Percentiles rank a stretch among this genome's conserved stretches.
phyloP scores from a whole-genome alignment of 1,284 basidiomycete species.

The Cutaneotrichosporon cyanovorans region DNA sequence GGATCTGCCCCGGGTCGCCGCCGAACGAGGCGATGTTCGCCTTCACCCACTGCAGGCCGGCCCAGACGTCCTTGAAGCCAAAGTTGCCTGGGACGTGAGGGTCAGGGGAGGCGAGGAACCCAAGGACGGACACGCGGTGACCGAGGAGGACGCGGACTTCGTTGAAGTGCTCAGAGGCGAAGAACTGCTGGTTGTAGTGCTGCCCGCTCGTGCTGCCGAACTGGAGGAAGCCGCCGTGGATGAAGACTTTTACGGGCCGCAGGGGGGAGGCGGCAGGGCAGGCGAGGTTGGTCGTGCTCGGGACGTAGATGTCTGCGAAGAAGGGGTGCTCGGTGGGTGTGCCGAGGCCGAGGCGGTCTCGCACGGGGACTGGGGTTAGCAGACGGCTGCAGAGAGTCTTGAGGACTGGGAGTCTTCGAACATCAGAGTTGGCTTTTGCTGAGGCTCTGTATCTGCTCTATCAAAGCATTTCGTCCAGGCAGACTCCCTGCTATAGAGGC shows the following conservation, averaged over 20 bases:
- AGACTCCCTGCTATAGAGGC: neutral
- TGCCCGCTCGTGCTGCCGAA: conserved; percentile 59
- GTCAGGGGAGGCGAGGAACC: conserved; percentile 59
- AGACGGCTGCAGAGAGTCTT: neutral
- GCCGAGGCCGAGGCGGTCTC: conserved; percentile 50
- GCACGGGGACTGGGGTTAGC: conserved; percentile 14
- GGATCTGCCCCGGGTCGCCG: conserved; percentile 51
- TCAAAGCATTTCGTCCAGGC: no score
- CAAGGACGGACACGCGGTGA: conserved; percentile 54
- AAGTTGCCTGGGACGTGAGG: conserved; percentile 56
- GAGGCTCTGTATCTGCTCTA: no score
- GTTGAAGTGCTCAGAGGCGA: conserved; percentile 55
- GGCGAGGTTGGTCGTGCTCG: conserved; percentile 46
- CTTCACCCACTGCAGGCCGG: conserved; percentile 56
- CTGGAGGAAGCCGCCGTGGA: conserved; percentile 73
- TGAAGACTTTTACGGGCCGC: conserved; percentile 63
- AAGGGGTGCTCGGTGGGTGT: conserved; percentile 66
- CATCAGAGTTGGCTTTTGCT: no score
- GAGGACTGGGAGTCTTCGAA: no score
- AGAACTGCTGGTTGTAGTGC: conserved; percentile 56
- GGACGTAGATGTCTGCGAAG: conserved; percentile 62
- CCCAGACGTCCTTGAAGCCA: conserved; percentile 74
- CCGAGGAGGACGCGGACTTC: conserved; percentile 56
- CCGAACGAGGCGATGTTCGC: conserved; percentile 57
- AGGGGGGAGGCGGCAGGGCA: conserved; percentile 21